These are phyloP conservation scores for Davidsoniella neocaledoniae DNA, from an alignment of 2,329 filamentous ascomycete species.

Conservation along the genomic window DNA sequence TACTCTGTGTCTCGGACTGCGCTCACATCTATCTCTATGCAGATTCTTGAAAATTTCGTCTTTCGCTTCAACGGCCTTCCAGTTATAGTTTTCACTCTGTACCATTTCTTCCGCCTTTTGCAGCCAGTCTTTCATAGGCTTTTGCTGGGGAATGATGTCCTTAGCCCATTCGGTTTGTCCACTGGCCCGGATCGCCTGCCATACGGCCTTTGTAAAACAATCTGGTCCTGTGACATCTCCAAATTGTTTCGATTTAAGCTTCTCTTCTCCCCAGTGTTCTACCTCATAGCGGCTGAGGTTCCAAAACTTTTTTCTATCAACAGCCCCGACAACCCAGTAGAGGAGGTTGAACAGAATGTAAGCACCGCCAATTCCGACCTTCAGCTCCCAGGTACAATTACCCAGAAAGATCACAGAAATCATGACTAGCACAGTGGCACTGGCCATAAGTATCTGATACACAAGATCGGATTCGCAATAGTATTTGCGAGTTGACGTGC, in stretches of 20 bases:
- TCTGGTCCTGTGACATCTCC: neutral
- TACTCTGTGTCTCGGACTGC: too few relatives aligned
- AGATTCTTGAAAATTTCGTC: conserved; percentile 27
- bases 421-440: conserved; percentile 45
- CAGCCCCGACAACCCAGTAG: conserved; percentile 39
- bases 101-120: conserved; percentile 28
- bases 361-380: conserved; percentile 38
- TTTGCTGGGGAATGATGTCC: conserved; percentile 34
- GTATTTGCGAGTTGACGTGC: conserved; percentile 43
- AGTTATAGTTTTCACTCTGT: conserved; percentile 18
- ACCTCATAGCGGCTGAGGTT: conserved; percentile 36
- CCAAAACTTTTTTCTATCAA: conserved; percentile 36
- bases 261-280: conserved; percentile 21
- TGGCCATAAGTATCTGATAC: conserved; percentile 37
- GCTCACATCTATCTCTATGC: too few relatives aligned
- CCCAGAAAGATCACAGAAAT: conserved; percentile 41
- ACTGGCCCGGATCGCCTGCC: conserved; percentile 41
- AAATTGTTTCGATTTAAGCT: neutral
- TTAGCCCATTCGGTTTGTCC: conserved; percentile 36
- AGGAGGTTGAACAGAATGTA: conserved; percentile 44
- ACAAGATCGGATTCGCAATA: conserved; percentile 24
- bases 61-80: conserved; percentile 33
- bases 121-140: conserved; percentile 38
- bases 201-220: conserved; percentile 37
- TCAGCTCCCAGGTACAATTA: conserved; percentile 43